Evolutionary conservation across 108 stramenopile genomes (phyloP).

Genomic region (Cyclostephanos invisitatus): DNA sequence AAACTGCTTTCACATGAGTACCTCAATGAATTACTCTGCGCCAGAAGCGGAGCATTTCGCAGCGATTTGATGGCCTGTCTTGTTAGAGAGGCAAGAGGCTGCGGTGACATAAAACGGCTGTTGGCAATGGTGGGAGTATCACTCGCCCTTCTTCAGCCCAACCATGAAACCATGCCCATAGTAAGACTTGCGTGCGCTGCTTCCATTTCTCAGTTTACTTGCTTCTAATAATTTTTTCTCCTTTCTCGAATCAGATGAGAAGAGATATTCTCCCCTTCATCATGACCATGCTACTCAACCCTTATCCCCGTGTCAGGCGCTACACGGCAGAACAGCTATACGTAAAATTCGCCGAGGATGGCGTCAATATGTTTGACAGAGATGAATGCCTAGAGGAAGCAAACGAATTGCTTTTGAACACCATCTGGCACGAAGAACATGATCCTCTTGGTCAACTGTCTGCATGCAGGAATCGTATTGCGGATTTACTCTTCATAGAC

Average conservation of each 20-base stretch:
- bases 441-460: conserved; percentile 29
- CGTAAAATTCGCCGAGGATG: conserved; percentile 68
- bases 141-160: conserved; percentile 55
- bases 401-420: conserved; percentile 43
- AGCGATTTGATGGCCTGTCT: conserved; percentile 50
- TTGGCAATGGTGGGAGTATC: conserved; percentile 64
- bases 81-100: conserved; percentile 56
- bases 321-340: conserved; percentile 89
- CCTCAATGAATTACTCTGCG: conserved; percentile 60
- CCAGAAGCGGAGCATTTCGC: conserved; percentile 45
- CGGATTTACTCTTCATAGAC: conserved; percentile 41
- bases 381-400: conserved; percentile 37
- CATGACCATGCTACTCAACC: conserved; percentile 76
- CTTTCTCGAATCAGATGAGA: conserved; percentile 17
- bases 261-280: conserved; percentile 60
- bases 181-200: conserved; percentile 28
- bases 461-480: conserved; percentile 45
- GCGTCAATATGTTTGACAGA: conserved; percentile 24
- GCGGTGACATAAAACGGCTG: conserved; percentile 75
- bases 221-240: background rate
- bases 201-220: background rate
- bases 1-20: conserved; percentile 69
- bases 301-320: conserved; percentile 87
- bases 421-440: conserved; percentile 52
- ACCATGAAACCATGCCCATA: conserved; percentile 32